A percentile compares a stretch with the other conserved stretches of the same genome.
These are phyloP conservation scores for Aspergillus oerlinghausenensis DNA, from an alignment of 2,329 filamentous ascomycete genomes.

Conservation along the genomic window DNA sequence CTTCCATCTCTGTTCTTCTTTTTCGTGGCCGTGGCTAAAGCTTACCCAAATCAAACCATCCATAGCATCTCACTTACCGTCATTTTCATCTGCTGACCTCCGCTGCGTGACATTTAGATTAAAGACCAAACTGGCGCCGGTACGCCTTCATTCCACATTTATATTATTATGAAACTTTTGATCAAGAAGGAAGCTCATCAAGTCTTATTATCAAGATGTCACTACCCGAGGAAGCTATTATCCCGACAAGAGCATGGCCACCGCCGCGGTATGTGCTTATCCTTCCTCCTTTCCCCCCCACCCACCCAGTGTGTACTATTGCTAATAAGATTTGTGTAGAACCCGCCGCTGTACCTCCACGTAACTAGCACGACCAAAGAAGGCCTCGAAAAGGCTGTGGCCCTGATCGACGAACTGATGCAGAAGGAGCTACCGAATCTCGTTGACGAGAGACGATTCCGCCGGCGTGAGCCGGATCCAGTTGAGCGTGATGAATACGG, in stretches of 20 bases:
- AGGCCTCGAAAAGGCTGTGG: slow-evolving; percentile 83
- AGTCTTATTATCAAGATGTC: slow-evolving; percentile 76
- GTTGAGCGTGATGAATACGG: slow-evolving; percentile 89
- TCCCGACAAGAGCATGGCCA: slow-evolving; percentile 96
- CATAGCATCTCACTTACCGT: slow-evolving; percentile 57
- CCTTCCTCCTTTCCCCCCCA: no score
- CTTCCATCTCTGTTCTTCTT: slow-evolving; percentile 26
- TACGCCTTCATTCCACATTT: slow-evolving; percentile 61
- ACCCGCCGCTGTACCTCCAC: slow-evolving; percentile 89
- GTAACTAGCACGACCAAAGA: slow-evolving; percentile 89
- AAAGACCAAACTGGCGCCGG: slow-evolving; percentile 99
- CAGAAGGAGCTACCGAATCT: slow-evolving; percentile 92
- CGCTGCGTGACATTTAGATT: slow-evolving; percentile 86
- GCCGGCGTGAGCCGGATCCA: slow-evolving; percentile 70
- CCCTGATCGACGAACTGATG: slow-evolving; percentile 90
- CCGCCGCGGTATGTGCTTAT: slow-evolving; percentile 68
- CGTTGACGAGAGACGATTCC: slow-evolving; percentile 89
- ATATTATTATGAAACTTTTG: slow-evolving; percentile 45
- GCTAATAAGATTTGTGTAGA: slow-evolving; percentile 49
- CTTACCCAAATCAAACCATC: slow-evolving; percentile 59
- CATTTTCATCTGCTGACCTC: slow-evolving; percentile 93
- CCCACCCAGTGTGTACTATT: neutral
- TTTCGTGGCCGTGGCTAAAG: slow-evolving; percentile 57
- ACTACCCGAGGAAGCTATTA: slow-evolving; percentile 96
- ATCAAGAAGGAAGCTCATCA: slow-evolving; percentile 58